A percentile compares a stretch with the other conserved stretches of the same genome.
Conservation (phyloP, 2,329 filamentous ascomycete genomes). For the Berkeleyomyces basicola region DNA sequence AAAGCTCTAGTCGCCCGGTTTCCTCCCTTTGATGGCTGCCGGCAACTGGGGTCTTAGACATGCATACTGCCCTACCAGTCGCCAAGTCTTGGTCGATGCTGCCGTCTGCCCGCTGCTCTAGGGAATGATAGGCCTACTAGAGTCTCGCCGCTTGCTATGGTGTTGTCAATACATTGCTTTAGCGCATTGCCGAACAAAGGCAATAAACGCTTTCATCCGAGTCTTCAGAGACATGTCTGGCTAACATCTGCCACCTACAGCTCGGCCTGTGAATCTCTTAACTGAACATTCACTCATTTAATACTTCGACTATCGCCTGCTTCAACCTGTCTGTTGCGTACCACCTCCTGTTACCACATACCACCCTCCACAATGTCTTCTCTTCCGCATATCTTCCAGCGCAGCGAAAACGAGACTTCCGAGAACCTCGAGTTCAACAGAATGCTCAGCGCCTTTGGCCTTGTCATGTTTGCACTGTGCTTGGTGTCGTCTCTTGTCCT, state of each 20-base stretch:
- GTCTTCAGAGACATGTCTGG: background rate
- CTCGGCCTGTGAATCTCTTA: slow-evolving; percentile 10
- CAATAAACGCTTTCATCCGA: background rate
- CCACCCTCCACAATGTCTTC: slow-evolving; percentile 12
- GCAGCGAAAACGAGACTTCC: slow-evolving; percentile 26
- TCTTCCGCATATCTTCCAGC: slow-evolving; percentile 11
- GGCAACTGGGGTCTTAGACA: background rate
- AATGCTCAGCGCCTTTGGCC: slow-evolving; percentile 60
- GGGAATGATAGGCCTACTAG: too few relatives aligned
- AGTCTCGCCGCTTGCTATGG: background rate
- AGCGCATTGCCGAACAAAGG: background rate
- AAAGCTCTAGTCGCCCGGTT: background rate
- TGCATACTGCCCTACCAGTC: background rate
- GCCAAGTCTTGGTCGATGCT: background rate
- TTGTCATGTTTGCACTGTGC: slow-evolving; percentile 56
- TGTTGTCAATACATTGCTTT: slow-evolving; percentile 8
- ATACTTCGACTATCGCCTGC: slow-evolving; percentile 4
- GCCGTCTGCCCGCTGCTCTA: background rate
- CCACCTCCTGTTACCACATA: background rate
- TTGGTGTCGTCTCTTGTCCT: slow-evolving; percentile 53
- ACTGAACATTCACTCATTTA: slow-evolving; percentile 12
- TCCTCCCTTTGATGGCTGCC: background rate
- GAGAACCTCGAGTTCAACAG: slow-evolving; percentile 53
- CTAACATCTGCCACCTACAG: slow-evolving; percentile 4
- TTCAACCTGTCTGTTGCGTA: background rate